Conservation (phyloP, 495 filamentous ascomycete genomes). For the Filosporella fistucella region DNA sequence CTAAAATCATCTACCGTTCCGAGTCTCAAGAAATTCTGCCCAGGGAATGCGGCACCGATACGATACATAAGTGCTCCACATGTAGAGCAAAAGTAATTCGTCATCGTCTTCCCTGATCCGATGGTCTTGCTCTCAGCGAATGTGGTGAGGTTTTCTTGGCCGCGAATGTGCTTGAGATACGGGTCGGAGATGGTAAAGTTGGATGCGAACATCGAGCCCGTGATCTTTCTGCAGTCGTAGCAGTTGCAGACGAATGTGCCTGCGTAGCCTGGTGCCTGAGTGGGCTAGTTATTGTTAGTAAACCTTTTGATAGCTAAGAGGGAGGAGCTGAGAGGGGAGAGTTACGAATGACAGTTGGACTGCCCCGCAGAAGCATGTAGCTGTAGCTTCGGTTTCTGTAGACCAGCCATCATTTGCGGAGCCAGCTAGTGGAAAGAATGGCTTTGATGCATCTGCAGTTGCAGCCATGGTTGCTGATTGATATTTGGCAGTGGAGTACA, state of each 20-base stretch:
- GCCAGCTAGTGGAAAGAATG: slow-evolving; percentile 20
- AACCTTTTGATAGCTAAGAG: slow-evolving; percentile 1
- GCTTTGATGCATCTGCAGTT: slow-evolving; percentile 21
- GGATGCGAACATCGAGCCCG: slow-evolving; percentile 53
- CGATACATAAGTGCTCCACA: slow-evolving; percentile 55
- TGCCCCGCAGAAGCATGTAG: slow-evolving; percentile 50
- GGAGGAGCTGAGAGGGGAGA: slow-evolving; percentile 21
- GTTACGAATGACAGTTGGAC: slow-evolving; percentile 43
- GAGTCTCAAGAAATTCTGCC: slow-evolving; percentile 39
- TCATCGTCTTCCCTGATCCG: slow-evolving; percentile 39
- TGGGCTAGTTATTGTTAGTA: slow-evolving; percentile 28
- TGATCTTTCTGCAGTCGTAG: slow-evolving; percentile 53
- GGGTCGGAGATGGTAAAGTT: slow-evolving; percentile 44
- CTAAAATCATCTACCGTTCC: slow-evolving; percentile 52
- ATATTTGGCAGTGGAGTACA: too few relatives aligned
- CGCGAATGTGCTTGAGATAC: slow-evolving; percentile 40
- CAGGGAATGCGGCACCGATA: slow-evolving; percentile 27
- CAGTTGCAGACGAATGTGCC: slow-evolving; percentile 54
- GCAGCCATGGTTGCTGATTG: too few relatives aligned
- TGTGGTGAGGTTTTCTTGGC: slow-evolving; percentile 36
- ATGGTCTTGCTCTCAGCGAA: slow-evolving; percentile 37
- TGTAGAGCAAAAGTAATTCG: slow-evolving; percentile 47
- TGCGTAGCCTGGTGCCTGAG: slow-evolving; percentile 35
- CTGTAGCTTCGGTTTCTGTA: slow-evolving; percentile 41
- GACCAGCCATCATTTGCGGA: slow-evolving; percentile 31